Conservation (phyloP, 805 yeast genomes). For the Candida nitratophila region DNA sequence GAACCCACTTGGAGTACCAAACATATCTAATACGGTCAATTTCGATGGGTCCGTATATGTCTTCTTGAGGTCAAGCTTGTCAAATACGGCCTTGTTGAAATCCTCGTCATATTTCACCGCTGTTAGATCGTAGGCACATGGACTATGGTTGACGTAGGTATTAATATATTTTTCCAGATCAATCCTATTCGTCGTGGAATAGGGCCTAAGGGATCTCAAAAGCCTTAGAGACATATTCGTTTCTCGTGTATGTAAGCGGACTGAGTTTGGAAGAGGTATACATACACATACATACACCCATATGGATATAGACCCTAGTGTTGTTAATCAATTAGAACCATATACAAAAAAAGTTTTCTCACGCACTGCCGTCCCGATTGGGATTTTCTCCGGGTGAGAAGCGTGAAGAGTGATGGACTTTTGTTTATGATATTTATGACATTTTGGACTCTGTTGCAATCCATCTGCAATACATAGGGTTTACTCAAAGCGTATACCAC, state of each 20-base stretch:
- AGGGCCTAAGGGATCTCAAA: background rate
- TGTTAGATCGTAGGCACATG: background rate
- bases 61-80: constrained; percentile 35
- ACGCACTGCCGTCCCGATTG: too few species aligned
- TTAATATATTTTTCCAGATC: background rate
- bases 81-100: constrained; percentile 31
- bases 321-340: too few species aligned
- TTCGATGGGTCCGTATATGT: constrained; percentile 28
- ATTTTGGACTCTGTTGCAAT: too few species aligned
- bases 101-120: background rate
- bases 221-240: background rate
- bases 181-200: background rate
- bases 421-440: too few species aligned
- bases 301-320: too few species aligned
- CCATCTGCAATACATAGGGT: too few species aligned
- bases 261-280: too few species aligned
- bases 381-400: too few species aligned
- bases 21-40: constrained; percentile 52
- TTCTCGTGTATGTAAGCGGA: too few species aligned
- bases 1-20: constrained; percentile 54
- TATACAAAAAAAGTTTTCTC: too few species aligned
- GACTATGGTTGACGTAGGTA: background rate
- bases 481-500: too few species aligned
- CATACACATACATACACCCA: background rate
- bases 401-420: too few species aligned